These are phyloP conservation scores for Lachancea kluyveri DNA, from an alignment of 805 yeast species.

Conservation along the genomic window DNA sequence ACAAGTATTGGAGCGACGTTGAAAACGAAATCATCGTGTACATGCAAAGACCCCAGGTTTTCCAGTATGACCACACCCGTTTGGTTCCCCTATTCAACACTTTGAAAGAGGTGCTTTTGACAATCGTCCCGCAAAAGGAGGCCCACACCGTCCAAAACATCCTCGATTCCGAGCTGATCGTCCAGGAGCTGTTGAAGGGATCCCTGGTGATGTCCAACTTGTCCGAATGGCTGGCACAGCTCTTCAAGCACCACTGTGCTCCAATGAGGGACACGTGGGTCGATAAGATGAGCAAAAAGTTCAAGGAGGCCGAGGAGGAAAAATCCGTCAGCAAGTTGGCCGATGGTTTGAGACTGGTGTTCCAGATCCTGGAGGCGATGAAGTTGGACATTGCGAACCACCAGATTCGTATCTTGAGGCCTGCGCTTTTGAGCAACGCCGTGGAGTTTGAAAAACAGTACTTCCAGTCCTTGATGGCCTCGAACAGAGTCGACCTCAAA, in stretches of 20 bases:
- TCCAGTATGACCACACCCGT: constrained; percentile 33
- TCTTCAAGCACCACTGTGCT: constrained; percentile 87
- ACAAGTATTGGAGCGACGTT: constrained; percentile 78
- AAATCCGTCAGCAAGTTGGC: constrained; percentile 48
- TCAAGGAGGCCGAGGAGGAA: constrained; percentile 39
- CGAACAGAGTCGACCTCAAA: constrained; percentile 52
- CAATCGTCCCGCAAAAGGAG: constrained; percentile 74
- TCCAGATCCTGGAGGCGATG: constrained; percentile 87
- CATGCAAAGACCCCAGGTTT: constrained; percentile 23
- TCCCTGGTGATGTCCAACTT: constrained; percentile 68
- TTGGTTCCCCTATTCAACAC: constrained; percentile 71
- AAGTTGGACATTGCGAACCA: constrained; percentile 93
- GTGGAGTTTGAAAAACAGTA: constrained; percentile 85
- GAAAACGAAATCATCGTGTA: constrained; percentile 56
- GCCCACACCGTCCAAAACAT: constrained; percentile 59
- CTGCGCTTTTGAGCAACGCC: constrained; percentile 79
- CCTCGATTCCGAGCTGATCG: constrained; percentile 66
- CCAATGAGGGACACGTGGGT: constrained; percentile 94
- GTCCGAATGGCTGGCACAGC: constrained; percentile 65
- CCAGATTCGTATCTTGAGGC: constrained; percentile 80
- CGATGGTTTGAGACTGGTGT: constrained; percentile 70
- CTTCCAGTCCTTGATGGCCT: constrained; percentile 39
- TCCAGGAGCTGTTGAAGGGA: constrained; percentile 67
- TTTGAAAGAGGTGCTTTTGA: constrained; percentile 66
- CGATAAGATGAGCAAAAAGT: constrained; percentile 64